phyloP scores from a whole-genome alignment of 805 yeast genomes.

The Kregervanrija delftensis region DNA sequence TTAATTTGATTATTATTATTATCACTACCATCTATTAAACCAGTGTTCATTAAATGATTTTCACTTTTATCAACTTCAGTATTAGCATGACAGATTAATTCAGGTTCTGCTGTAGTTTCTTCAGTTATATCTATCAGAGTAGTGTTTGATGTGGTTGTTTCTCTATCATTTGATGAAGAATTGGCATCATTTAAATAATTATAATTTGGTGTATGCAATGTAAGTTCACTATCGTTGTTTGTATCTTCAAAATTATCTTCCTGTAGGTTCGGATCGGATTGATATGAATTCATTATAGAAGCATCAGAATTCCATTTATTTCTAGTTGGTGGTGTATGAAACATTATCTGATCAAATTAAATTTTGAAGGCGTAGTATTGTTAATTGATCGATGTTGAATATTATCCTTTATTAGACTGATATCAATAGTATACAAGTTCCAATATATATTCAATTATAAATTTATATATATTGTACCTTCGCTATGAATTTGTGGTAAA shows the following conservation, averaged over 20 bases:
- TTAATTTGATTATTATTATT: not conserved
- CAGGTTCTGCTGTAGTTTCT: too few relatives aligned
- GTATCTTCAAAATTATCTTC: not conserved
- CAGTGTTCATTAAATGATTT: not conserved
- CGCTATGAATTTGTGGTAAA: too few relatives aligned
- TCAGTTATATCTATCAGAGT: not conserved
- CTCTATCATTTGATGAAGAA: not conserved
- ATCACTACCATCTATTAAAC: not conserved
- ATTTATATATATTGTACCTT: too few relatives aligned
- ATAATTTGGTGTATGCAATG: not conserved
- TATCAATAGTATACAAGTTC: too few relatives aligned
- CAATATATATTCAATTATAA: too few relatives aligned
- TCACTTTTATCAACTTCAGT: too few relatives aligned
- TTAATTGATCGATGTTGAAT: too few relatives aligned
- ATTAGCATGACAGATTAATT: too few relatives aligned
- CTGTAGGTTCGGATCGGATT: constrained; percentile 1
- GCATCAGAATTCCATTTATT: constrained; percentile 22
- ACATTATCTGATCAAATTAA: constrained; percentile 13
- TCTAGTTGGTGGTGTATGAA: constrained; percentile 30
- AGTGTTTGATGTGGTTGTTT: not conserved
- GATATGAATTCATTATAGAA: constrained; percentile 20
- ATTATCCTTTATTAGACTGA: too few relatives aligned
- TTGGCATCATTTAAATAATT: not conserved
- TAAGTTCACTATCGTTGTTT: not conserved
- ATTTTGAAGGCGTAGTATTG: too few relatives aligned